phyloP scores from a whole-genome alignment of 331 rosid species.

The Prunus yedoensis region DNA sequence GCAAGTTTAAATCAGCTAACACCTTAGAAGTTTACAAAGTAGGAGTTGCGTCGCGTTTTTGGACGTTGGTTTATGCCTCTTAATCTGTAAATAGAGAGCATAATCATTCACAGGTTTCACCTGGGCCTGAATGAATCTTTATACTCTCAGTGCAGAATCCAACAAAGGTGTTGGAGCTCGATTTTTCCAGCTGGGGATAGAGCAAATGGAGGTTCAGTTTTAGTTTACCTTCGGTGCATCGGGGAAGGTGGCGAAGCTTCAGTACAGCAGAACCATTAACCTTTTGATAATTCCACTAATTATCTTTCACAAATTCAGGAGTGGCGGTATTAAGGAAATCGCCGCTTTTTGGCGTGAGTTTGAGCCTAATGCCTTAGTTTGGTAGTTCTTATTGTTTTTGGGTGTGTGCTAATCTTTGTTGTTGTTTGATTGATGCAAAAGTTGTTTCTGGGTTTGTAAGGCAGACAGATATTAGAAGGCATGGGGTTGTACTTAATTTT shows the following conservation, averaged over 20 bases:
- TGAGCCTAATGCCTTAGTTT: slow-evolving; percentile 25
- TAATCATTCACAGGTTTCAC: slow-evolving; percentile 71
- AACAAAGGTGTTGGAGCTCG: slow-evolving; percentile 89
- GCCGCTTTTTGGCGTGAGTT: slow-evolving; percentile 35
- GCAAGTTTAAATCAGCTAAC: slow-evolving; percentile 66
- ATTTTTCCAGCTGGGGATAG: slow-evolving; percentile 75
- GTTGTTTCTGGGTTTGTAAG: slow-evolving; percentile 16
- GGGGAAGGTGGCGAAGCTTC: slow-evolving; percentile 56
- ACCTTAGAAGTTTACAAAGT: slow-evolving; percentile 48
- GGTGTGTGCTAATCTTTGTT: slow-evolving; percentile 25
- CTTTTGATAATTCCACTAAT: slow-evolving; percentile 42
- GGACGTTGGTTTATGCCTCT: slow-evolving; percentile 65
- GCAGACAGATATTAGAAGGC: slow-evolving; percentile 10
- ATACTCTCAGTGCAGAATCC: slow-evolving; percentile 84
- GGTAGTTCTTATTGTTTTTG: slow-evolving; percentile 17
- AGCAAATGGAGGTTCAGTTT: slow-evolving; percentile 81
- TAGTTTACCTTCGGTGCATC: slow-evolving; percentile 62
- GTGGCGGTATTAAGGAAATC: slow-evolving; percentile 54
- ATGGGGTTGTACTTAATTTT: slow-evolving; percentile 6
- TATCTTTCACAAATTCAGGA: slow-evolving; percentile 39
- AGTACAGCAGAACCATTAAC: slow-evolving; percentile 44
- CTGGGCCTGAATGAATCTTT: slow-evolving; percentile 69
- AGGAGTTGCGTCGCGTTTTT: slow-evolving; percentile 56
- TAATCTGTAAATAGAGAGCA: slow-evolving; percentile 96
- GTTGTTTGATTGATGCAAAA: slow-evolving; percentile 9